Base-by-base conservation (phyloP, 225 moss, liverwort and hornwort genomes). In the Ulota crispa region DNA sequence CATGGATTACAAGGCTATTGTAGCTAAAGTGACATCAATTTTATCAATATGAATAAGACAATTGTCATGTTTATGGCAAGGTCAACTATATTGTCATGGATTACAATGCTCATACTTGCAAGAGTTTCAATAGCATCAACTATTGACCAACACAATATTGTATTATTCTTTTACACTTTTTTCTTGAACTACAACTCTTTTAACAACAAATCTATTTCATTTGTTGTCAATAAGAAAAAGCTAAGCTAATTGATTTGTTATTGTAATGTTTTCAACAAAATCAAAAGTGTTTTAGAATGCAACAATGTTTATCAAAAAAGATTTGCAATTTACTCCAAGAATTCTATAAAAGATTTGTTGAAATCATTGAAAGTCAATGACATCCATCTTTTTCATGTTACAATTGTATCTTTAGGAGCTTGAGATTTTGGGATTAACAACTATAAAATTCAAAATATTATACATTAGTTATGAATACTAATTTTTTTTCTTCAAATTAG, bases 1-100 rank as follows among this genome's bases (percentile, higher is more conserved):
- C 19, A 54, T 77, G 77, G 63, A 83, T 77, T 7, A 28, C 5
- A 63, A 31, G 63, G 63, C 12, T 50, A 50, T 50, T 50, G 50
- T 50, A 15, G 50, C 50, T 50, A 1, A 50, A 50, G 50, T 4
- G 18, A 50, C 18, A 50, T 50, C 5, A 50, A 16, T 50, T 16
- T 16, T 50, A 18, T 16, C 5, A 1, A 50, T 50, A 50, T 16
- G 18, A 50, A 50, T 16, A 5, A 18, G 18, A 50, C 1, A 50
- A 50, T 0, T 16, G 5, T 50, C 50, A 50, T 50, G 5, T 15
- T 18, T 16, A 50, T 50, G 50, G 16, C 50, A 50, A 50, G 50
- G 50, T 50, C 50, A 16, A 50, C 18, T 18, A 5, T 50, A 18
- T 50, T 70, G 7, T 39, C 18, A 39, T 77, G 76, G 69, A 82